Conservation (phyloP, 2,329 filamentous ascomycete species). For the Xylariaceae sp. region DNA sequence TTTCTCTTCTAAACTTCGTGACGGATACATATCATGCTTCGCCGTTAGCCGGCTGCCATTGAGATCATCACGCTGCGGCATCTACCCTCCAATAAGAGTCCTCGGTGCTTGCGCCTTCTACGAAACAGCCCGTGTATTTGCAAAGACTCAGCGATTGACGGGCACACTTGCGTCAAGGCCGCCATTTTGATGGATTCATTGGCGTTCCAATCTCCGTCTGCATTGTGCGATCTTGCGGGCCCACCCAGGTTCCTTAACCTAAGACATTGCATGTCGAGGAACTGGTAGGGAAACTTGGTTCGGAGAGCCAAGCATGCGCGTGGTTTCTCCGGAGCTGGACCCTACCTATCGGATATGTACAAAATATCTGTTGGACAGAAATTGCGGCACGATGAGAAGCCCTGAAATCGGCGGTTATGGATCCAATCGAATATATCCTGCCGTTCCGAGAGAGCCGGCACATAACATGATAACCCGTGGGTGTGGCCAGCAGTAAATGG, state of each 20-base stretch:
- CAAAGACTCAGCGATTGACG: slow-evolving; percentile 8
- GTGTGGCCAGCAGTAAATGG: background rate
- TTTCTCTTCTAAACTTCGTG: too few relatives aligned
- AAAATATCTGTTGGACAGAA: background rate
- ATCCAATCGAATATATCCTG: background rate
- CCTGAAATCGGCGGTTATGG: background rate
- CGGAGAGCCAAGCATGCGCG: too few relatives aligned
- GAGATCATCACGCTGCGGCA: slow-evolving; percentile 1
- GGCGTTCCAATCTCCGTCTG: background rate
- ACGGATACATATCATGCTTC: too few relatives aligned
- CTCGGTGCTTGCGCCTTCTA: background rate
- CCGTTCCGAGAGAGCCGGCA: background rate
- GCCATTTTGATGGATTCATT: background rate
- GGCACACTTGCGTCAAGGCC: background rate
- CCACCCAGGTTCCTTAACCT: background rate
- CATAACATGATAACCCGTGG: background rate
- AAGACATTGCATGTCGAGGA: background rate
- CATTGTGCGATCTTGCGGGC: too few relatives aligned
- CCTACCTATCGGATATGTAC: too few relatives aligned
- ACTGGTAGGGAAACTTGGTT: background rate
- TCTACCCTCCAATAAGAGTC: slow-evolving; percentile 3
- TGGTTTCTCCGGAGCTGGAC: too few relatives aligned
- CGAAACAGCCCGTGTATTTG: slow-evolving; percentile 1
- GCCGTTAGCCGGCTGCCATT: background rate
- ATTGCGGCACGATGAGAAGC: too few relatives aligned